Evolutionary conservation across 2,329 filamentous ascomycete genomes (phyloP), one percentile per base, ranked within the genome.

Genomic region (Curvularia verruculosa): DNA sequence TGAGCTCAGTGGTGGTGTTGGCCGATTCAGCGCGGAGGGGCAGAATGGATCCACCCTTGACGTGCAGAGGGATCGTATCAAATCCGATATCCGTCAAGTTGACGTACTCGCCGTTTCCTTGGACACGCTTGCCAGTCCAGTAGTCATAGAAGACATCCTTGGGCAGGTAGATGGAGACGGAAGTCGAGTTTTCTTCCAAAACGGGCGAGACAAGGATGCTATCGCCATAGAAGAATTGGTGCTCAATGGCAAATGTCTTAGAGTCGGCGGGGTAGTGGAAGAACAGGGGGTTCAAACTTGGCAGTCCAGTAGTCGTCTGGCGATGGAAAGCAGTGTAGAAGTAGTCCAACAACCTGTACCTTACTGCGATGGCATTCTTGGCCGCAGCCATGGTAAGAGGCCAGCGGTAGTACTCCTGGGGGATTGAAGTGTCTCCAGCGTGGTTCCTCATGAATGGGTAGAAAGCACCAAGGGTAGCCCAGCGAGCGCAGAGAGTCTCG

Each of bases 401-500:
- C 71, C 69, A 73, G 46, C 64, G 63, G 58, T 72, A 74, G 71
- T 89, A 89, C 70, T 92, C 89, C 70, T 92, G 89, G 3, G 70
- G 70, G n/a, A 84, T 80, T 1, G 73, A 75, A n/a, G 77, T 73
- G 46, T 82, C 76, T 31, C 65, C 80, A 58, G 88, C 87, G 78
- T 92, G 89, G 70, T 91, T 87, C 49, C 89, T 86, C 79, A 86
- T 91, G 79, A 92, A 92, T 0, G 89, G 86, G 28, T 83, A 82
- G 77, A 92, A 91, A 8, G 89, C 89, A n/a, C 88, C 89, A 0
- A 91, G 81, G 26, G 83, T 84, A 1, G 88, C 84, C 89, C 89
- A 92, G 34, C 89, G 86, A 5, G 88, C 84, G 71, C 89, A 92
- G 1, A 92, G 83, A 28, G 85, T 81, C 70, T 89, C 87, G 3